Evolutionary conservation across 2,329 filamentous ascomycete genomes (phyloP), one percentile per base, ranked within the genome.

Genomic region (Paramyrothecium roridum): DNA sequence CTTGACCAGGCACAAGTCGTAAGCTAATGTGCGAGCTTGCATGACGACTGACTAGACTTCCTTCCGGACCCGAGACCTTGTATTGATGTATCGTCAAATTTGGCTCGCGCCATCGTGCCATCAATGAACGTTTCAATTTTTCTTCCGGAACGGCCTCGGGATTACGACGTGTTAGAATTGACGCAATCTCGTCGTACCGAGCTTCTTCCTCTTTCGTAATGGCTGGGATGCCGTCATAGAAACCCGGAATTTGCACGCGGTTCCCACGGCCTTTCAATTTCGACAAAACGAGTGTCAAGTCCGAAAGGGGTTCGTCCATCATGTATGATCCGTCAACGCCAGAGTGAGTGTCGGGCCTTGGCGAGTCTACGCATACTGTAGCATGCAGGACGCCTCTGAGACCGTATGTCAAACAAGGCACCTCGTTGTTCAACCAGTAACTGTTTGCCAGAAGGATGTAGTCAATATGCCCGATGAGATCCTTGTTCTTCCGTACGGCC

Each of bases 391-490:
- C 93, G 22, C 95, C 95, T 50, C 95, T 86, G 8, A 98, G 81
- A 1, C 95, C 95, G 59, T 99, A 99, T 0, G 95, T 99, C 55
- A 99, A 76, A 69, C 95, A 99, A 0, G 95, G 95, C 2, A 96
- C 92, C 61, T 96, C 89, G 67, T 99, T 93, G 67, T 98, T 92
- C 2, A 99, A 81, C 95, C 95, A 99, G 77, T 99, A 99, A 73
- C 93, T 97, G 77, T 99, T 99, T 21, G 95, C 93, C 40, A 99
- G 78, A 33, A 99, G 77, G 54, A 99, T 95, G 79, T 95, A 98
- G 72, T 99, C 93, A 2, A 99, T 86, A 11, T 90, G 80, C 1
- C 95, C 95, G 63, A 99, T 96, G 22, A 91, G 80, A 16, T 87
- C 80, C 70, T 96, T 96, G 72, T 95, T 86, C 59, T 85, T 82